Evolutionary conservation across 2,329 filamentous ascomycete species (phyloP).

Genomic region (Xylaria polymorpha): DNA sequence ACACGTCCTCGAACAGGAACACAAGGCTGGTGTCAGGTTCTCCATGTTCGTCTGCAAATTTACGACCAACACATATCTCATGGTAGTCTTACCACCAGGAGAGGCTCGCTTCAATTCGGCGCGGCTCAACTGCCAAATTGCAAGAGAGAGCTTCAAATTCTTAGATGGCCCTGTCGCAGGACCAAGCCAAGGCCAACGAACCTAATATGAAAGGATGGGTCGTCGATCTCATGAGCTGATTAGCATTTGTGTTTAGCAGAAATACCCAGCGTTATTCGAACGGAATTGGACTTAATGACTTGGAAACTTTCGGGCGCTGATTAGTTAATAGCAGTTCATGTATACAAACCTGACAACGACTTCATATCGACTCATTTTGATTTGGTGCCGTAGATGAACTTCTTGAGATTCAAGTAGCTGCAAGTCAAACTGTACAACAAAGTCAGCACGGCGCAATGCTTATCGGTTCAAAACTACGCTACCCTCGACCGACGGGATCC

Average conservation of each 20-base stretch:
- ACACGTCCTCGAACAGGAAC: conserved; percentile 58
- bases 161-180: conserved; percentile 64
- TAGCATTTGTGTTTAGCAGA: conserved; percentile 30
- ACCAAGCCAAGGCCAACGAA: conserved; percentile 35
- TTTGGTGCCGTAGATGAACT: background rate
- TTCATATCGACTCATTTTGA: background rate
- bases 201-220: conserved; percentile 1
- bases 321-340: conserved; percentile 2
- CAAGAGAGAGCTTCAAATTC: conserved; percentile 81
- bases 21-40: conserved; percentile 81
- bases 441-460: background rate
- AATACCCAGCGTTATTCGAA: conserved; percentile 29
- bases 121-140: conserved; percentile 89
- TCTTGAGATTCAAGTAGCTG: background rate
- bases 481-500: background rate
- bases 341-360: background rate
- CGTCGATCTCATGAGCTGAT: conserved; percentile 6
- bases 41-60: conserved; percentile 96
- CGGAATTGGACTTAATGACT: conserved; percentile 6
- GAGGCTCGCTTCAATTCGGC: conserved; percentile 93
- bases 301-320: background rate
- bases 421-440: background rate
- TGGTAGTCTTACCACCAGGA: conserved; percentile 89
- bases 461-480: background rate
- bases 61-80: conserved; percentile 97